Evolutionary conservation across 139 green algal species (phyloP), one percentile per base, ranked within the genome.

Genomic region (Pedinophyceae sp.): DNA sequence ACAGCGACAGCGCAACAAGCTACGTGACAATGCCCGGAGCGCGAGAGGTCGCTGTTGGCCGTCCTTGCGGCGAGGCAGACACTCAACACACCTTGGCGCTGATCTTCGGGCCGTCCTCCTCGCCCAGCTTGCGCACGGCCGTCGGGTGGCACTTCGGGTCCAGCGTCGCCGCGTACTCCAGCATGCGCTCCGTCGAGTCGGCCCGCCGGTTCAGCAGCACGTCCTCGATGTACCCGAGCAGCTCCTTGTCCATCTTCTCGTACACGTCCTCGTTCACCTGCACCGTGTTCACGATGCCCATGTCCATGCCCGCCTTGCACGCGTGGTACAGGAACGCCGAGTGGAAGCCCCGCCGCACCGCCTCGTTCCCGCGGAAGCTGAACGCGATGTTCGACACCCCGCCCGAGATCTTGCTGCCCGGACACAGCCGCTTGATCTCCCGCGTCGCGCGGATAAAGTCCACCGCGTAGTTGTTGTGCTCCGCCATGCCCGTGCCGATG

Each of bases 381-480:
- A 98, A 98, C 26, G 90, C 88, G 34, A 98, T 86, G 83, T 98
- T 98, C 57, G 83, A 94, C 45, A 98, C 88, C 27, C 90, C 90
- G 16, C 90, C 90, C 48, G 70, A 87, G 68, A 98, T 88, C 76
- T 97, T 96, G 63, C 50, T 71, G 25, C 87, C 87, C 0, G 90
- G 90, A 74, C 89, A 97, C 25, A 89, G 13, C 0, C 76, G 73
- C 83, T 97, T 98, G 72, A 98, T 95, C 65, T 93, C 78, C 24
- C 68, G 54, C 1, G 77, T 90, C 7, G 90, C 89, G 2, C 66
- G 61, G 73, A 98, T 88, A 75, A 98, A 98, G 78, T 98, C 89
- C 20, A 97, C 87, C 0, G 81, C 90, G 58, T 98, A 98, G 80
- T 97, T 96, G 83, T 94, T 94, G 80, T 98, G 90, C 79, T 98